Conservation (phyloP, 768 basidiomycete genomes). For the Rhodotorula paludigena region DNA sequence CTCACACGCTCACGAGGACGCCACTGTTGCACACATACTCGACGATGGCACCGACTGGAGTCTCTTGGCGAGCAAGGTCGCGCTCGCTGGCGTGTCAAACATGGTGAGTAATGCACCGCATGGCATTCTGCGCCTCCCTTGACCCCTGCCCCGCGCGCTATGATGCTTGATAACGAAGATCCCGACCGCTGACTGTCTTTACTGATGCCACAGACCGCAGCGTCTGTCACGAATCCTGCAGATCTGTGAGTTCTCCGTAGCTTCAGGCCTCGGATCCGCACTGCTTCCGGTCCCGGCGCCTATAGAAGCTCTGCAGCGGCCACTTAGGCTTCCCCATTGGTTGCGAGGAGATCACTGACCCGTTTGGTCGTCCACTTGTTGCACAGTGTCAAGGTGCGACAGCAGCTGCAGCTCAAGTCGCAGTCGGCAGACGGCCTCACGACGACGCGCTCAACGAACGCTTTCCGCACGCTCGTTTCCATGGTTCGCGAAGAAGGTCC, state of each 20-base stretch:
- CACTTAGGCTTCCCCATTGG: not conserved
- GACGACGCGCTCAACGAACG: conserved; percentile 24
- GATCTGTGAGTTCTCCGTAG: conserved; percentile 18
- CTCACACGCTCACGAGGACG: not conserved
- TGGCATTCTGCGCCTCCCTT: not conserved
- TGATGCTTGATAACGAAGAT: too few species aligned
- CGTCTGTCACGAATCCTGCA: conserved; percentile 30
- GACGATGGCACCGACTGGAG: not conserved
- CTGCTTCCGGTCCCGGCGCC: too few species aligned
- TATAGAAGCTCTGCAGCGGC: too few species aligned
- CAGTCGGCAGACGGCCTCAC: not conserved
- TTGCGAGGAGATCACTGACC: not conserved
- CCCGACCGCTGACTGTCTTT: not conserved
- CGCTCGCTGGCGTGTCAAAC: conserved; percentile 23
- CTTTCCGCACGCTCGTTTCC: conserved; percentile 23
- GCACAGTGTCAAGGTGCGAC: conserved; percentile 41
- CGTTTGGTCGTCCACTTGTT: too few species aligned
- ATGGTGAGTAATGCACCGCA: conserved; percentile 3
- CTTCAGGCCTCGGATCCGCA: not conserved
- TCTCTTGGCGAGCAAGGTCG: conserved; percentile 18
- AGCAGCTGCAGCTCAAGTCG: conserved; percentile 37
- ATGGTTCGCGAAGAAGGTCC: conserved; percentile 40
- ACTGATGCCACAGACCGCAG: conserved; percentile 10
- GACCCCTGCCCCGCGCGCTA: too few species aligned
- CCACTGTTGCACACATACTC: not conserved